phyloP scores from a whole-genome alignment of 768 basidiomycete genomes.

The Psilocybe cubensis region DNA sequence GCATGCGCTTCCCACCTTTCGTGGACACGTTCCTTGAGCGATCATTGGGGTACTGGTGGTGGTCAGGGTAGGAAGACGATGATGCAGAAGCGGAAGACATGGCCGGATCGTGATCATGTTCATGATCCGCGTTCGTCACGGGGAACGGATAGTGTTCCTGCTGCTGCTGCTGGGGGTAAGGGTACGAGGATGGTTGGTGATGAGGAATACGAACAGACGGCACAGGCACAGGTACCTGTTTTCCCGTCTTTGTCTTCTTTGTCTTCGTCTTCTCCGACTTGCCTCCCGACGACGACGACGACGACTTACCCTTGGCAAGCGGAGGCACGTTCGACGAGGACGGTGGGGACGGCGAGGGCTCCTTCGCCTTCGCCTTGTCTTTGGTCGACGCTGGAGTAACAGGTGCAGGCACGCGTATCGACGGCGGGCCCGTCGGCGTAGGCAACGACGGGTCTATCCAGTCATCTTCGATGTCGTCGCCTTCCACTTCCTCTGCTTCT shows the following conservation, averaged over 20 bases:
- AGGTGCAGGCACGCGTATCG: constrained; percentile 30
- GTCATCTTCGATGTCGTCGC: constrained; percentile 58
- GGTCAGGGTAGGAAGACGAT: constrained; percentile 16
- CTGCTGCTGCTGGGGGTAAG: constrained; percentile 14
- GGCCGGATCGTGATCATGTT: constrained; percentile 32
- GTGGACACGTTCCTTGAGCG: constrained; percentile 23
- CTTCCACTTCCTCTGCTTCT: constrained; percentile 25
- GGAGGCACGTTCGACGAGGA: constrained; percentile 17
- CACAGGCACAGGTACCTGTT: constrained; percentile 44
- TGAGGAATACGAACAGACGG: constrained; percentile 46
- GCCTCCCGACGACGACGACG: constrained; percentile 8
- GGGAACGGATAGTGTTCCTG: constrained; percentile 69
- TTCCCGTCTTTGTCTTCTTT: constrained; percentile 47
- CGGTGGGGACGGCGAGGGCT: constrained; percentile 18
- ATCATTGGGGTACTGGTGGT: constrained; percentile 21
- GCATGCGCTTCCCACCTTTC: constrained; percentile 57
- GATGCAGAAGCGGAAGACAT: neutral
- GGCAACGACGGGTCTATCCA: constrained; percentile 75
- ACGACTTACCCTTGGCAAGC: constrained; percentile 18
- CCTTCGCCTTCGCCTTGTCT: constrained; percentile 3
- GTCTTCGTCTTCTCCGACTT: constrained; percentile 30
- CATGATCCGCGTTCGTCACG: no score
- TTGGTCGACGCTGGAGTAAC: constrained; percentile 33
- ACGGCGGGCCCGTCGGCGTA: constrained; percentile 27
- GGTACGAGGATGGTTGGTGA: no score